Evolutionary conservation across 2,329 filamentous ascomycete genomes (phyloP).

Genomic region (Alternaria brassicicola): DNA sequence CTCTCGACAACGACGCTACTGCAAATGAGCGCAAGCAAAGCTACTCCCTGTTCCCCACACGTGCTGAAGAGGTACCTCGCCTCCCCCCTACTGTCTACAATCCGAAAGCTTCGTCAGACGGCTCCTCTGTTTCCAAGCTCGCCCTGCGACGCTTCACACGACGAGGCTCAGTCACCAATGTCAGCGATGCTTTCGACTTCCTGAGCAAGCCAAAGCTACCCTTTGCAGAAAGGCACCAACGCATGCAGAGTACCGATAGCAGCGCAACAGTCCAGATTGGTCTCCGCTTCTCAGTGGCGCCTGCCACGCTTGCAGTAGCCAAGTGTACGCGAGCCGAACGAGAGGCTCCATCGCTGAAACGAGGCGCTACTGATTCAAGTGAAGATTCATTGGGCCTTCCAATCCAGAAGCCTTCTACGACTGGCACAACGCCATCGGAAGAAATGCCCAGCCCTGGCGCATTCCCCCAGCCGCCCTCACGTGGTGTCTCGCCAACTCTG

Average conservation of each 20-base stretch:
- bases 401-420: constrained; percentile 36
- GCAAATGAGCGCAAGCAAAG: constrained; percentile 38
- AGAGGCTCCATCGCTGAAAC: constrained; percentile 27
- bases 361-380: constrained; percentile 36
- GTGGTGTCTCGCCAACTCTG: constrained; percentile 25
- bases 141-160: constrained; percentile 42
- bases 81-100: constrained; percentile 50
- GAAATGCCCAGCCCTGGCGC: constrained; percentile 25
- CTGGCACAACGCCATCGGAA: constrained; percentile 14
- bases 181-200: constrained; percentile 45
- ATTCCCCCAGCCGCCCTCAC: constrained; percentile 29
- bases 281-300: constrained; percentile 65
- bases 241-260: constrained; percentile 68
- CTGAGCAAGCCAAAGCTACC: constrained; percentile 49
- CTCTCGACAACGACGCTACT: constrained; percentile 27
- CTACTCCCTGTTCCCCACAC: constrained; percentile 50
- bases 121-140: constrained; percentile 35
- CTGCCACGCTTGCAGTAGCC: constrained; percentile 45
- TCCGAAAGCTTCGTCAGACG: constrained; percentile 27
- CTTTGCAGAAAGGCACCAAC: constrained; percentile 51
- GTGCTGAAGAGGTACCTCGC: constrained; percentile 48
- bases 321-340: constrained; percentile 34
- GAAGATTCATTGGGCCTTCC: constrained; percentile 38
- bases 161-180: constrained; percentile 46
- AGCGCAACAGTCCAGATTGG: constrained; percentile 75